Percentiles rank a stretch among this genome's conserved stretches.
Conservation (phyloP, 345 rosid genomes). For the Excoecaria cochinchinensis region DNA sequence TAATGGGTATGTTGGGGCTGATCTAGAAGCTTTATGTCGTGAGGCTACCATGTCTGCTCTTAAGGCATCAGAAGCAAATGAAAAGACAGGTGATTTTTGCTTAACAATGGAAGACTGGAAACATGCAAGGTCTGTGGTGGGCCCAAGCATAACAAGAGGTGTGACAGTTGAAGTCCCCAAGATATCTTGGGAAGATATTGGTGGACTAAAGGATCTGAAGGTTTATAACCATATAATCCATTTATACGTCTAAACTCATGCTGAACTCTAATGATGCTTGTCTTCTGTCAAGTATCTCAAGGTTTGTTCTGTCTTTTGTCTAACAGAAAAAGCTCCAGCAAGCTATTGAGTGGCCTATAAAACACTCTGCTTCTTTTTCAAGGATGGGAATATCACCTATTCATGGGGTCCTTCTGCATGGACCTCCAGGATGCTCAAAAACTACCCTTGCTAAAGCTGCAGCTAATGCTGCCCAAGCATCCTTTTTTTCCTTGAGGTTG, state of each 20-base stretch:
- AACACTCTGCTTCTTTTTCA: conserved; percentile 63
- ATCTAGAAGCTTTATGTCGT: conserved; percentile 88
- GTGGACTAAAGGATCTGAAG: conserved; percentile 75
- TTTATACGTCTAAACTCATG: background rate
- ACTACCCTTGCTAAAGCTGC: conserved; percentile 98
- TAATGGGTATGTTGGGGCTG: conserved; percentile 95
- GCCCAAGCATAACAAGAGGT: conserved; percentile 92
- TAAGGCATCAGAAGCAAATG: conserved; percentile 44
- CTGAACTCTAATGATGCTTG: background rate
- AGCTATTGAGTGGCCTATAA: conserved; percentile 97
- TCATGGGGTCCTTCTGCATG: conserved; percentile 87
- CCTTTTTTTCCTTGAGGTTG: conserved; percentile 87
- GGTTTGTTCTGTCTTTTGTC: background rate
- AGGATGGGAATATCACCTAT: conserved; percentile 80
- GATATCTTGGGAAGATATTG: conserved; percentile 90
- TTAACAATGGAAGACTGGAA: conserved; percentile 67
- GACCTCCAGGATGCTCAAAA: conserved; percentile 99
- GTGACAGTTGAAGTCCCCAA: conserved; percentile 85
- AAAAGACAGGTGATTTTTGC: conserved; percentile 27
- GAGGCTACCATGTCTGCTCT: conserved; percentile 64
- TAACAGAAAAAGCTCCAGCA: conserved; percentile 81
- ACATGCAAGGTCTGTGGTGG: conserved; percentile 64
- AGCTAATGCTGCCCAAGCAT: conserved; percentile 88
- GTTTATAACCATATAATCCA: conserved; percentile 24
- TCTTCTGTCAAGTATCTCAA: background rate